These are phyloP conservation scores for Epithemia pelagica DNA, from an alignment of 108 stramenopile genomes.

Conservation along the genomic window DNA sequence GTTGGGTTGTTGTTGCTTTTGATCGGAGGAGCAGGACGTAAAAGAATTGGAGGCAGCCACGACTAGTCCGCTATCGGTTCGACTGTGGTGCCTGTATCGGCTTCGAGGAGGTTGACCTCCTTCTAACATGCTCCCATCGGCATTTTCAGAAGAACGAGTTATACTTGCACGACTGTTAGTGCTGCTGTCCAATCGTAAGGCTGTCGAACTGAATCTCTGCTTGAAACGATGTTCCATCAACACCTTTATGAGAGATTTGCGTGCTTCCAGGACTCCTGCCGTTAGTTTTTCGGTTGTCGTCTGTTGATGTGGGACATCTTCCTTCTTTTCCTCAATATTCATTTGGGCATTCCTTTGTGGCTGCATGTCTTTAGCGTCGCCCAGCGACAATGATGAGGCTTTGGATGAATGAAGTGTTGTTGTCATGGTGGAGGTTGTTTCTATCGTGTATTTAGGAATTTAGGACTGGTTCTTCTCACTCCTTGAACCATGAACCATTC, in stretches of 20 bases:
- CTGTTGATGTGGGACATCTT: not conserved
- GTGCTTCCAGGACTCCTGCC: not conserved
- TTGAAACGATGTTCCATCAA: not conserved
- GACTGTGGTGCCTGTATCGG: not conserved
- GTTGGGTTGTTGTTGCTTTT: not conserved
- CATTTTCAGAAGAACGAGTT: no score
- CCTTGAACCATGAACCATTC: no score
- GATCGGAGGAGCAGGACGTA: not conserved
- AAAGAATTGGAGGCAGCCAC: not conserved
- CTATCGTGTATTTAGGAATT: no score
- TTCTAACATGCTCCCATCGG: not conserved
- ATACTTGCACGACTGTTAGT: not conserved
- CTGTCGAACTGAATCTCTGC: not conserved
- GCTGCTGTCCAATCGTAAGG: not conserved
- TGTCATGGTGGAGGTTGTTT: no score
- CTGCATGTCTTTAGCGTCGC: no score
- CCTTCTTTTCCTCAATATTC: not conserved
- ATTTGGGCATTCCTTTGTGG: no score
- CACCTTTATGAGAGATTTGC: not conserved
- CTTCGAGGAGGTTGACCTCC: not conserved
- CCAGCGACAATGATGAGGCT: no score
- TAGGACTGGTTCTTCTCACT: no score
- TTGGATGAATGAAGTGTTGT: no score
- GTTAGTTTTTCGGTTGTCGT: not conserved
- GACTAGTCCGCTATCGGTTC: not conserved